Evolutionary conservation across 2,329 filamentous ascomycete species (phyloP).

Genomic region (Xylariaceae sp.): DNA sequence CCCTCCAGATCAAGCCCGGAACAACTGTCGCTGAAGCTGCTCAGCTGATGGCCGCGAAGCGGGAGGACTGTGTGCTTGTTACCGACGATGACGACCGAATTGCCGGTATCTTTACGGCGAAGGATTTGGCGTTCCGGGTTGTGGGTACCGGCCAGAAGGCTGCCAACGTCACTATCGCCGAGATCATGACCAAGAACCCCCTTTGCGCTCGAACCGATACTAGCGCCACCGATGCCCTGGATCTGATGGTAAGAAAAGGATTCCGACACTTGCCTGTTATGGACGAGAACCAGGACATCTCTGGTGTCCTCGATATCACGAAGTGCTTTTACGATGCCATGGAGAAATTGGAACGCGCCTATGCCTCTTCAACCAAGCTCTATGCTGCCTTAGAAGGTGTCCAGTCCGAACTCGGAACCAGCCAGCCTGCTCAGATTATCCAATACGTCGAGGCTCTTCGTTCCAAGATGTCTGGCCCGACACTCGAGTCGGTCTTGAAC

Average conservation of each 20-base stretch:
- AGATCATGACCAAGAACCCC: constrained; percentile 99
- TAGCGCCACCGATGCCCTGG: constrained; percentile 92
- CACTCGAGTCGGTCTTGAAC: constrained; percentile 87
- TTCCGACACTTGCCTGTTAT: constrained; percentile 97
- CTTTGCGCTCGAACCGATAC: constrained; percentile 96
- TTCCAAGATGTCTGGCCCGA: constrained; percentile 95
- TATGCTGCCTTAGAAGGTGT: constrained; percentile 98
- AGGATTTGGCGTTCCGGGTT: constrained; percentile 95
- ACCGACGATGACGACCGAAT: constrained; percentile 98
- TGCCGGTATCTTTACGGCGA: constrained; percentile 97
- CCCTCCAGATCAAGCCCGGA: constrained; percentile 92
- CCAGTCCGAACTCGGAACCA: constrained; percentile 91
- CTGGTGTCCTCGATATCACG: constrained; percentile 94
- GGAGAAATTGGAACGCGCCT: constrained; percentile 97
- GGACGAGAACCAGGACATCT: constrained; percentile 99
- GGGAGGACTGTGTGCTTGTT: constrained; percentile 95
- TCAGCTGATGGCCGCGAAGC: constrained; percentile 97
- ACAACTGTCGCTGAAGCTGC: constrained; percentile 94
- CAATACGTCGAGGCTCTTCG: constrained; percentile 96
- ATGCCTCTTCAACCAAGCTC: constrained; percentile 94
- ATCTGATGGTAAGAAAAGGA: constrained; percentile 96
- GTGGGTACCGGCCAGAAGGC: constrained; percentile 88
- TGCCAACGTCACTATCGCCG: constrained; percentile 83
- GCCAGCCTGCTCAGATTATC: constrained; percentile 96
- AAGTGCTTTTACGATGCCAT: constrained; percentile 99